A percentile compares a stretch with the other conserved stretches of the same genome.
phyloP scores from a whole-genome alignment of 2,329 filamentous ascomycete genomes.

The Emmonsiellopsis sp. region DNA sequence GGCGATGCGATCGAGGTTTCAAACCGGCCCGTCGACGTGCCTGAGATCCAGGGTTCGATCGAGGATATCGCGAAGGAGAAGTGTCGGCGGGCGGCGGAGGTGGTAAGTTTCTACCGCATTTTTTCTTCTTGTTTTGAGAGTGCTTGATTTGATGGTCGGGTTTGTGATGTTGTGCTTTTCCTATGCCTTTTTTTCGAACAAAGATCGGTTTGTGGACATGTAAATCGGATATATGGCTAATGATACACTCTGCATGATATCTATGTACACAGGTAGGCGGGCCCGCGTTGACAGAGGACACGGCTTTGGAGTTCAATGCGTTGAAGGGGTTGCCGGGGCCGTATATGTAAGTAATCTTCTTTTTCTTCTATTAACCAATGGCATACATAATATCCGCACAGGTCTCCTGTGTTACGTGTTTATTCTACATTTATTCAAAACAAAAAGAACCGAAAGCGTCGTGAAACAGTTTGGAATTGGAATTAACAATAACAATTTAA shows the following conservation, averaged over 20 bases:
- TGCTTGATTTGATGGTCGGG: no score
- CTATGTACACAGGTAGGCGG: slow-evolving; percentile 56
- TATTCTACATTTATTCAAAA: background rate
- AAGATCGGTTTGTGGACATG: background rate
- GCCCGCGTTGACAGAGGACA: slow-evolving; percentile 92
- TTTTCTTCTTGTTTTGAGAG: background rate
- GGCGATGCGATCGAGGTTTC: slow-evolving; percentile 62
- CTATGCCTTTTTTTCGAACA: no score
- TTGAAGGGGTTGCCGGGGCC: slow-evolving; percentile 86
- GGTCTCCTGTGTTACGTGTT: background rate
- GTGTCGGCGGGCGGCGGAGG: slow-evolving; percentile 69
- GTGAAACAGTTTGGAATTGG: background rate
- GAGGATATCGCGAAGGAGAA: slow-evolving; percentile 89
- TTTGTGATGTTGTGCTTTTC: no score
- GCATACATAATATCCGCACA: background rate
- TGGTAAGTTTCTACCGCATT: slow-evolving; percentile 43
- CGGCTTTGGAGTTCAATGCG: slow-evolving; percentile 84
- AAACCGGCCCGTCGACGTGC: slow-evolving; percentile 67
- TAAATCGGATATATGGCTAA: background rate
- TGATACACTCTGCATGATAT: slow-evolving; percentile 3
- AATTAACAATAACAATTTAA: background rate
- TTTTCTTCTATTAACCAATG: background rate
- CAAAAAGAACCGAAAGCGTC: slow-evolving; percentile 3
- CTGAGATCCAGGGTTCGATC: slow-evolving; percentile 84
- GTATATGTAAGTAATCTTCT: slow-evolving; percentile 64